Base-by-base conservation (phyloP, 768 basidiomycete genomes). In the Lentinula boryana region DNA sequence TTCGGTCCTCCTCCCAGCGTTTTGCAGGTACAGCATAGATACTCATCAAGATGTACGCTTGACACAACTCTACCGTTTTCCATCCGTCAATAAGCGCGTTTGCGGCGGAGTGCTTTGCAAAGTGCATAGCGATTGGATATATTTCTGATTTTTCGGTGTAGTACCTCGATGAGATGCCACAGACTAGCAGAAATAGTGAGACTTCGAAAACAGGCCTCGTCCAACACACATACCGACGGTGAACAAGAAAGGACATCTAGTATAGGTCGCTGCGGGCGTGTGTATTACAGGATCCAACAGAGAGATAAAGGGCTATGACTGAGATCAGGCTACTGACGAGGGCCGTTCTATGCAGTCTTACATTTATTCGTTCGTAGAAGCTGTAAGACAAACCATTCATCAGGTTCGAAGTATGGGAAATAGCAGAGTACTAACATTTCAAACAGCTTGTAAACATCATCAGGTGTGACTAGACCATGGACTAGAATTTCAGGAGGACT, bases 11-110 rank as follows among this genome's bases (percentile, higher is more conserved):
- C 66, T 95, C 93, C 88, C 93, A 96, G 46, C 84, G 75, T 23
- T 86, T 81, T 1, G 90, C 91, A 3, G 90, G 91, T 1, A 91
- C 87, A 49, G 85, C 84, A 67, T 89, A 92, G 52, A 88, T 81
- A 63, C 86, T 88, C 88, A 93, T 87, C 56, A 97, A 78, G 52
- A 97, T 86, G 67, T 95, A 97, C 3, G 94, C 94, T 70, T 97
- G 94, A 56, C 89, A 88, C 1, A 95, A 78, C 71, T 97, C 93
- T 52, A 95, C 88, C 12, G 89, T 90, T 72, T 87, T 87, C 87
- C 85, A 88, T 52, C 88, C 89, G 64, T 90, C 86, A 56, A 89
- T 89, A 48, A 93, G 77, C 3, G 88, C 88, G 60, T 86, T 89
- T 1, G 89, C 89, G 2, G 90, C 91, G 0, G 89, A 86, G 63